These are phyloP conservation scores for Quercus aquifolioides DNA, from an alignment of 306 rosid genomes.

Conservation along the genomic window DNA sequence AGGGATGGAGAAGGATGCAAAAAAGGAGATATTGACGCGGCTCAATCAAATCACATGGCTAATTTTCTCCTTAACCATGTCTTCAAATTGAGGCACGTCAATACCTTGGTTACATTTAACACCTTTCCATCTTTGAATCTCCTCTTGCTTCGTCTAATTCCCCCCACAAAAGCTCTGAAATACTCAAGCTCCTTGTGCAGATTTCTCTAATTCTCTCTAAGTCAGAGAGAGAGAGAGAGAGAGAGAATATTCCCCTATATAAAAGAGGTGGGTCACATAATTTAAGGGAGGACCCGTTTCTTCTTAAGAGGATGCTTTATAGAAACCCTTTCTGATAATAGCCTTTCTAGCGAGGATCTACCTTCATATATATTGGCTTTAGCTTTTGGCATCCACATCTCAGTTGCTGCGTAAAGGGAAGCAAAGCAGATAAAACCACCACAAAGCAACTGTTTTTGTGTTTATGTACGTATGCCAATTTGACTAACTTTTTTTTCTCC, in stretches of 20 bases:
- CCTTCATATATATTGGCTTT: neutral
- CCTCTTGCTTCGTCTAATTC: neutral
- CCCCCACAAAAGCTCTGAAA: neutral
- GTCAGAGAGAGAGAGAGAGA: neutral
- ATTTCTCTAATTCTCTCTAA: too few relatives aligned
- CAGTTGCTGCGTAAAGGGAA: slow-evolving; percentile 28
- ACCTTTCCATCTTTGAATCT: slow-evolving; percentile 29
- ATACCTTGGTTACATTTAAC: slow-evolving; percentile 46
- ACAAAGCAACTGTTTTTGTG: slow-evolving; percentile 17
- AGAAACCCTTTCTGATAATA: neutral
- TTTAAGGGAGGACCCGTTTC: neutral
- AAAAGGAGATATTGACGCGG: slow-evolving; percentile 92
- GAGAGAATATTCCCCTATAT: neutral
- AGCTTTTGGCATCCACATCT: slow-evolving; percentile 6
- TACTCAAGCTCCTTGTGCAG: neutral
- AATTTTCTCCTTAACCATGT: slow-evolving; percentile 32
- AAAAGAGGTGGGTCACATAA: neutral
- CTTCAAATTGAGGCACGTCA: slow-evolving; percentile 78
- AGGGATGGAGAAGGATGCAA: slow-evolving; percentile 26
- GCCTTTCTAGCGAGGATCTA: slow-evolving; percentile 16
- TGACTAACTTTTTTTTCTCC: slow-evolving; percentile 25
- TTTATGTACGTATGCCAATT: slow-evolving; percentile 34
- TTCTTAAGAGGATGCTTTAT: neutral
- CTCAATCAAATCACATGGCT: slow-evolving; percentile 72
- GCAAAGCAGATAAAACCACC: slow-evolving; percentile 10